phyloP scores from a whole-genome alignment of 768 basidiomycete species.

The Tulasnella sp. region DNA sequence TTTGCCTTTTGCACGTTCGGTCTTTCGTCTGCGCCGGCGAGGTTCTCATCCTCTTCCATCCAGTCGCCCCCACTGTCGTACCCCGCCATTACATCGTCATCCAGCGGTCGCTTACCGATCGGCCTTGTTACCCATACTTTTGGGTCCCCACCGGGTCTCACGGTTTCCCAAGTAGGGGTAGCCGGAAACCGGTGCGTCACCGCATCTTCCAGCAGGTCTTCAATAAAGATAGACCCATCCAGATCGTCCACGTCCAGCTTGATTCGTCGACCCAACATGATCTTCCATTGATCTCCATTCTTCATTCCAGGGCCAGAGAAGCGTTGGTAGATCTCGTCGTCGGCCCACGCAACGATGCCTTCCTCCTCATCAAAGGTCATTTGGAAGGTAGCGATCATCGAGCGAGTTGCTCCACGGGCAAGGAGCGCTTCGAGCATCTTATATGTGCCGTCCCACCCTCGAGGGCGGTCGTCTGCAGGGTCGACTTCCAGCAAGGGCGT shows the following conservation, averaged over 20 bases:
- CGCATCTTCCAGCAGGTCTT: slow-evolving; percentile 28
- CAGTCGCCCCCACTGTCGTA: not conserved
- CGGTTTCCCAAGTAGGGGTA: slow-evolving; percentile 1
- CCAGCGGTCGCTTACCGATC: not conserved
- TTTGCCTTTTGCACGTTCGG: not conserved
- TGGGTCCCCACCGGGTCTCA: not conserved
- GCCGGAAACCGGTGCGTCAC: not conserved
- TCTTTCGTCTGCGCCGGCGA: not conserved
- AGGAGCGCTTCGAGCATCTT: not conserved
- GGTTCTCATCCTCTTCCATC: not conserved
- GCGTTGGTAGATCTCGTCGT: not conserved
- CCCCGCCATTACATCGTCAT: not conserved
- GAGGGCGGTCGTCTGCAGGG: not conserved
- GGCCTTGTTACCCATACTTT: not conserved
- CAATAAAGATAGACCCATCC: slow-evolving; percentile 24
- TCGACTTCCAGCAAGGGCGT: slow-evolving; percentile 9
- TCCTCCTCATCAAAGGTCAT: slow-evolving; percentile 1
- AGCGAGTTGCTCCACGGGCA: slow-evolving; percentile 15
- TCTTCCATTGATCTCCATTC: slow-evolving; percentile 11
- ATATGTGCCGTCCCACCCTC: not conserved
- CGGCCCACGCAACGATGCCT: slow-evolving; percentile 26
- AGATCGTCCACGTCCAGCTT: slow-evolving; percentile 19
- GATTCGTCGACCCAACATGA: slow-evolving; percentile 18
- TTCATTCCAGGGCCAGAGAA: slow-evolving; percentile 26
- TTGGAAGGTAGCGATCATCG: slow-evolving; percentile 24